These are phyloP conservation scores for Sclerotiophoma versabilis DNA, from an alignment of 2,329 filamentous ascomycete species.

Conservation along the genomic window DNA sequence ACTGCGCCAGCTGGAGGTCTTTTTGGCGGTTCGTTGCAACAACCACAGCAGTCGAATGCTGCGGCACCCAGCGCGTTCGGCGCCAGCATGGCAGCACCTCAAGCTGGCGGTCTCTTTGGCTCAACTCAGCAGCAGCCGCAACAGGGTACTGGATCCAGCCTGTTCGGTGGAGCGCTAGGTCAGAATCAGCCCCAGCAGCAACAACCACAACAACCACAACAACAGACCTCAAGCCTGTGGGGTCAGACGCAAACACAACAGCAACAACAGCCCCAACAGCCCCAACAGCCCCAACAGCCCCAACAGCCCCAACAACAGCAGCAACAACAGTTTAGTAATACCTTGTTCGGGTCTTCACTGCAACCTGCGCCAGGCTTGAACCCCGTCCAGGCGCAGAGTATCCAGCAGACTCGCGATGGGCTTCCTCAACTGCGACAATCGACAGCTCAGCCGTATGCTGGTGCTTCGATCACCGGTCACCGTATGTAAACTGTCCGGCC, in stretches of 20 bases:
- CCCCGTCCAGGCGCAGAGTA: constrained; percentile 38
- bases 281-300: constrained; percentile 48
- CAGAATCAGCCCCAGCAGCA: constrained; percentile 26
- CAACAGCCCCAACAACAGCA: constrained; percentile 48
- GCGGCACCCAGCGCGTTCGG: constrained; percentile 37
- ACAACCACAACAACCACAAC: constrained; percentile 25
- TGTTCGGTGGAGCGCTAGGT: constrained; percentile 31
- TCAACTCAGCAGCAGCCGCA: constrained; percentile 24
- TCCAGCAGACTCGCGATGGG: constrained; percentile 48
- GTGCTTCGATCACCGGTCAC: constrained; percentile 36
- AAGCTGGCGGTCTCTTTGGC: constrained; percentile 34
- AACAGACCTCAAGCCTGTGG: constrained; percentile 48
- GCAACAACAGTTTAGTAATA: constrained; percentile 51
- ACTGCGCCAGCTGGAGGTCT: constrained; percentile 48
- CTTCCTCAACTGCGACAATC: constrained; percentile 46
- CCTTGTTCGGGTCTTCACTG: constrained; percentile 46
- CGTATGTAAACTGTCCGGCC: constrained; percentile 25
- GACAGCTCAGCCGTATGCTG: constrained; percentile 35
- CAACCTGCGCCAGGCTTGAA: constrained; percentile 42
- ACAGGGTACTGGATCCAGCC: constrained; percentile 20
- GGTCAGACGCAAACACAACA: constrained; percentile 53
- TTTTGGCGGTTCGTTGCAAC: constrained; percentile 50
- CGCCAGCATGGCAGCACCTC: constrained; percentile 16
- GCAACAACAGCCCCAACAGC: constrained; percentile 53
- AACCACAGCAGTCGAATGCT: constrained; percentile 44